Evolutionary conservation across 2,329 filamentous ascomycete genomes (phyloP), one percentile per base, ranked within the genome.

Genomic region (Dothistroma pini): DNA sequence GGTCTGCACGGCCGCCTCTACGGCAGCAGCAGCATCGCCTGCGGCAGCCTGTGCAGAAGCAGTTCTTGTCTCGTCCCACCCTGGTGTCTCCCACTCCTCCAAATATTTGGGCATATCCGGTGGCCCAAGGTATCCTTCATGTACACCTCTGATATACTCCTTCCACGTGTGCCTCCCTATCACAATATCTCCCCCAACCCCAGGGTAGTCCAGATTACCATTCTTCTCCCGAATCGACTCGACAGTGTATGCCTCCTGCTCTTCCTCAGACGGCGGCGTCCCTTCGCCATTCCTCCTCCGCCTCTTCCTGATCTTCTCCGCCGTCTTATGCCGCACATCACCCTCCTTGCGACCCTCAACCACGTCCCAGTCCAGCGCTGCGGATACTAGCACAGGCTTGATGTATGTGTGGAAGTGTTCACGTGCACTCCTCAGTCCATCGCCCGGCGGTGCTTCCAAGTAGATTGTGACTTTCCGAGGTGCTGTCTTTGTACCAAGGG

Each of bases 361-460:
- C 60, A 97, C 96, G 70, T 97, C 93, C 87, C 96, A 97, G 75
- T 99, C 95, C 72, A 97, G 79, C 0, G 93, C 93, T 1, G 91
- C 93, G 2, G 91, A 89, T 4, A 95, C 90, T 44, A 99, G 79
- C 29, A 99, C 84, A 1, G 95, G 95, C 80, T 97, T 97, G 49
- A 97, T 85, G 73, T 97, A 99, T 75, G 96, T 91, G 71, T 92
- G 88, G 76, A 96, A 99, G 77, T 97, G 93, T 68, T 97, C 92
- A 70, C 96, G 89, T n/a, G 93, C 90, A 48, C 85, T 78, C 59
- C 92, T 85, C 57, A 97, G 79, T 5, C 91, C 89, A 76, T 97
- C 93, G 12, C 89, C 91, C 0, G 95, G 95, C 6, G 95, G 93
- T 4, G 89, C 88, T 64, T 90, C 86, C 57, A 99, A 81, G 75